Evolutionary conservation across 2,329 filamentous ascomycete genomes (phyloP).

Genomic region (Arachnopeziza araneosa): DNA sequence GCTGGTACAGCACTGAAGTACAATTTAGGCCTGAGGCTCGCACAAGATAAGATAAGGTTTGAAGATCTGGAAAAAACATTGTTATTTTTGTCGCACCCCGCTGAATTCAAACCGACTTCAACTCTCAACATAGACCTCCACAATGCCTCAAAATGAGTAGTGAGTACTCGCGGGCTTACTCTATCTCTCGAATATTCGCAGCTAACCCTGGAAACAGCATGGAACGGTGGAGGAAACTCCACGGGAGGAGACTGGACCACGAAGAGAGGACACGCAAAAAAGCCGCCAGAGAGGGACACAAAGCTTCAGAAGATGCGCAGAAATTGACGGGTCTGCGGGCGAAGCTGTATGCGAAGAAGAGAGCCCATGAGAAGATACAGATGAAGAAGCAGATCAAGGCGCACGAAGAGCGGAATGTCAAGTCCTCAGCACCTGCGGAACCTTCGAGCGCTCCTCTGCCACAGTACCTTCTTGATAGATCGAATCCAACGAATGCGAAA

Average conservation of each 20-base stretch:
- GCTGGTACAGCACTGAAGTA: too few relatives aligned
- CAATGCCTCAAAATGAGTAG: background rate
- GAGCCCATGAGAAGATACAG: conserved; percentile 96
- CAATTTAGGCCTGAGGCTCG: too few relatives aligned
- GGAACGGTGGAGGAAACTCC: conserved; percentile 69
- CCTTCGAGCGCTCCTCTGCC: conserved; percentile 78
- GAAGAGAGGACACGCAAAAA: conserved; percentile 82
- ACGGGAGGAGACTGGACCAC: conserved; percentile 45
- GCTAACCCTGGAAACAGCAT: conserved; percentile 35
- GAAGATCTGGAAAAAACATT: too few relatives aligned
- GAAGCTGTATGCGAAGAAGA: conserved; percentile 89
- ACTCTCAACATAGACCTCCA: background rate
- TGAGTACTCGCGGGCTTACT: background rate
- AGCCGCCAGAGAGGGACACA: conserved; percentile 81
- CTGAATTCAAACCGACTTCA: background rate
- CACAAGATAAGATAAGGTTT: too few relatives aligned
- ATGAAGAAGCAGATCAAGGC: conserved; percentile 92
- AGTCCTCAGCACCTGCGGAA: conserved; percentile 58
- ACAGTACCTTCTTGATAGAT: conserved; percentile 85
- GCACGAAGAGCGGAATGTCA: conserved; percentile 94
- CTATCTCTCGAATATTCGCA: background rate
- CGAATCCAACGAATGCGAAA: conserved; percentile 53
- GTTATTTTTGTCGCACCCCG: too few relatives aligned
- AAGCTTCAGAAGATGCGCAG: conserved; percentile 83
- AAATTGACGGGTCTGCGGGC: conserved; percentile 86